Conservation (phyloP, 2,329 filamentous ascomycete species). For the Fusarium torreyae region DNA sequence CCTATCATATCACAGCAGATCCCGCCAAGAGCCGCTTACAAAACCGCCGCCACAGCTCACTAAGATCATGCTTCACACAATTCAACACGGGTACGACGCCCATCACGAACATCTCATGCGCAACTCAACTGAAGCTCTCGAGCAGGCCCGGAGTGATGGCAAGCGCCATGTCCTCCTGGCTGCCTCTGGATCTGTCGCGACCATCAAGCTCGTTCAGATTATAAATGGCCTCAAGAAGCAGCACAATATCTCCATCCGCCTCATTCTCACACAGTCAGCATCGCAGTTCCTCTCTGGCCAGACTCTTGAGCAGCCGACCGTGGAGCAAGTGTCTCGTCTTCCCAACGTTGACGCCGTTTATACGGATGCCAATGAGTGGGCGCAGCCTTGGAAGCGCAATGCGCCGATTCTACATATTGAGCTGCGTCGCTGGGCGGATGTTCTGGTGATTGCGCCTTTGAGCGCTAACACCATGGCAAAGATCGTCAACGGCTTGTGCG, state of each 20-base stretch:
- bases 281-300: constrained; percentile 83
- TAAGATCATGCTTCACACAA: constrained; percentile 44
- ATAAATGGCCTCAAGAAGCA: constrained; percentile 68
- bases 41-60: constrained; percentile 3
- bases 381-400: constrained; percentile 80
- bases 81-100: constrained; percentile 42
- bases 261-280: constrained; percentile 84
- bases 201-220: constrained; percentile 85
- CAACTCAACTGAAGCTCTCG: constrained; percentile 53
- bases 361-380: constrained; percentile 89
- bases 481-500: constrained; percentile 81
- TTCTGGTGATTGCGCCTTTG: constrained; percentile 85
- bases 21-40: constrained; percentile 16
- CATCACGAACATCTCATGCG: constrained; percentile 45
- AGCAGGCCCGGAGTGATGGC: constrained; percentile 55
- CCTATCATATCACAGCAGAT: constrained; percentile 21
- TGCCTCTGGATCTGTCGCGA: constrained; percentile 77
- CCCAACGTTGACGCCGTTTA: constrained; percentile 87
- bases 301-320: constrained; percentile 80
- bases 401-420: constrained; percentile 92
- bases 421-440: constrained; percentile 81
- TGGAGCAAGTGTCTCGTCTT: constrained; percentile 70
- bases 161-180: constrained; percentile 62
- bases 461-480: constrained; percentile 91
- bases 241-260: constrained; percentile 80